A percentile compares a stretch with the other conserved stretches of the same genome.
Evolutionary conservation across 805 yeast species (phyloP).

Genomic region (Tetrapisispora taiwanensis): DNA sequence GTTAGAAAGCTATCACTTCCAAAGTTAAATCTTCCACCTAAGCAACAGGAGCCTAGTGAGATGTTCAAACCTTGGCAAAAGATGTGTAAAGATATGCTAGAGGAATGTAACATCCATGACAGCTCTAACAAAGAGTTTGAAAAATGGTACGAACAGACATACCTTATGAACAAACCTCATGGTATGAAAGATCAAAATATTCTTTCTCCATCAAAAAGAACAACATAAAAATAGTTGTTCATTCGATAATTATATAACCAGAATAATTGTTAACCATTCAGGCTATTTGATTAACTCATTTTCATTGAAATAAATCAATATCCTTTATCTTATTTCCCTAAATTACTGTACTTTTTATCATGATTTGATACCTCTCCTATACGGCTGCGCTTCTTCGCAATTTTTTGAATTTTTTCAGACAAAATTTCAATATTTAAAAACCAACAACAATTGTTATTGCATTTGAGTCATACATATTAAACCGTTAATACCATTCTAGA

Average conservation of each 20-base stretch:
- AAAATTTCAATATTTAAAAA: neutral
- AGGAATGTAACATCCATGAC: constrained; percentile 11
- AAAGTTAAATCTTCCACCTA: neutral
- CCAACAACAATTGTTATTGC: too few relatives aligned
- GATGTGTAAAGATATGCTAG: constrained; percentile 14
- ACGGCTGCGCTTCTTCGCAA: too few relatives aligned
- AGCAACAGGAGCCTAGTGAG: constrained; percentile 7
- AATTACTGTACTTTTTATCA: too few relatives aligned
- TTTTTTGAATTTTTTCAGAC: too few relatives aligned
- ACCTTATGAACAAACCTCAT: constrained; percentile 22
- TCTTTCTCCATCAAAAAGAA: constrained; percentile 15
- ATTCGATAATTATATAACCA: too few relatives aligned
- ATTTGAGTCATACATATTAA: too few relatives aligned
- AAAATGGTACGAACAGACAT: constrained; percentile 17
- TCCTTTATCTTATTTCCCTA: too few relatives aligned
- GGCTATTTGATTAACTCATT: too few relatives aligned
- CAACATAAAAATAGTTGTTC: neutral
- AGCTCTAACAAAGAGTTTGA: constrained; percentile 12
- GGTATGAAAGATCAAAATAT: constrained; percentile 16
- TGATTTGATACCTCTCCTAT: too few relatives aligned
- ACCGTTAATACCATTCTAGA: too few relatives aligned
- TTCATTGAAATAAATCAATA: too few relatives aligned
- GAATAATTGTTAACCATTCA: too few relatives aligned
- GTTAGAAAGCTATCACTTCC: neutral
- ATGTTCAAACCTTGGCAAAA: constrained; percentile 23